Base-by-base conservation (phyloP, 2,329 filamentous ascomycete species). In the Phoma sp. region DNA sequence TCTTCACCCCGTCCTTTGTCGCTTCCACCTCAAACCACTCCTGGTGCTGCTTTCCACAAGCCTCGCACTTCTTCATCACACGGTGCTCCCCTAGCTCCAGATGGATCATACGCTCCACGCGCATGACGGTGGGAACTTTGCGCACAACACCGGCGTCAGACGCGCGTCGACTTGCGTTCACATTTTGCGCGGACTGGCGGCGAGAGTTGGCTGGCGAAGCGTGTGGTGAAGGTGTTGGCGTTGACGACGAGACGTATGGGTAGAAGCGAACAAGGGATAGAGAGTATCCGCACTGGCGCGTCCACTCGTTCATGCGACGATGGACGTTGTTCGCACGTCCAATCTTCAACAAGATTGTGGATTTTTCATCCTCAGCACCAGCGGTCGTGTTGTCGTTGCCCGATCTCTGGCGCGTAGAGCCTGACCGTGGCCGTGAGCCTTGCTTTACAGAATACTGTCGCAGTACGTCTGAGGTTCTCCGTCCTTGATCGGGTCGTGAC, bases 1-100 rank as follows among this genome's bases (percentile, higher is more conserved):
- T 81, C 56, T 82, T 84, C 3, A 98, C 82, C 0, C 88, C 90
- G 23, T 87, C 82, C 60, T 87, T 84, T 18, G 80, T 87, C 0
- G 91, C 90, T 57, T 91, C 86, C 1, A 97, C 87, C 76, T 96
- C 90, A 72, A 99, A 99, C 93, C 93, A 99, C 77, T 99, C 95
- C 46, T 88, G 81, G 74, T 99, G 95, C 65, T 92, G 88, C 68
- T 87, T 87, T 2, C 92, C 92, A 70, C 95, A 99, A 1, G 86
- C 83, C 4, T 81, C 80, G 67, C 95, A 99, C 46, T 84, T 84
- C 15, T 73, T 86, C 76, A 81, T 86, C 53, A 77, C 87, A 74
- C 74, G 77, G 62, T 81, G 76, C 33, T 81, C 81, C 5, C 81
- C 81, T n/a, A 98, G 82, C 77, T 99, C 95, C 12, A 98, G 79